Evolutionary conservation across 2,329 filamentous ascomycete species (phyloP).

Genomic region (Grosmannia serpens): DNA sequence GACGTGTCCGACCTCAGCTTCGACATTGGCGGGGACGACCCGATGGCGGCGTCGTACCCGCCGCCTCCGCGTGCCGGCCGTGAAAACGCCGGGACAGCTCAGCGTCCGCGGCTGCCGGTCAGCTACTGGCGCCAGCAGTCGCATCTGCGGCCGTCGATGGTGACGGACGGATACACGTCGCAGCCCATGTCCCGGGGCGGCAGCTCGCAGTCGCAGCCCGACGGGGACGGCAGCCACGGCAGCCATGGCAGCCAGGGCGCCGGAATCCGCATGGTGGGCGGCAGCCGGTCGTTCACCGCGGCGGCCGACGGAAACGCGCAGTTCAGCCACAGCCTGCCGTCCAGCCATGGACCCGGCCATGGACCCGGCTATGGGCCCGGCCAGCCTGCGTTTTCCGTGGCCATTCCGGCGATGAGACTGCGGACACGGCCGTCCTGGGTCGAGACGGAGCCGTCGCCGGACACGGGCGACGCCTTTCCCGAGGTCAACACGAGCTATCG

Average conservation of each 20-base stretch:
- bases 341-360: neutral
- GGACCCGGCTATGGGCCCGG: neutral
- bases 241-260: no score
- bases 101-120: neutral
- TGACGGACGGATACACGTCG: slow-evolving; percentile 30
- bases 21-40: slow-evolving; percentile 9
- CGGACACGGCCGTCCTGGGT: slow-evolving; percentile 24
- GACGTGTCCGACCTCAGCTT: slow-evolving; percentile 13
- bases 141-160: neutral
- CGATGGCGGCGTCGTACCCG: slow-evolving; percentile 13
- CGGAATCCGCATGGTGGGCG: neutral
- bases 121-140: slow-evolving; percentile 2
- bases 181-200: slow-evolving; percentile 38
- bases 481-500: slow-evolving; percentile 21
- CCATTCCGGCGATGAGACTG: slow-evolving; percentile 13
- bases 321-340: neutral
- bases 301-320: neutral
- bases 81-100: neutral
- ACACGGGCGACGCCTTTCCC: slow-evolving; percentile 16
- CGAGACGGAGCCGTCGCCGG: slow-evolving; percentile 32
- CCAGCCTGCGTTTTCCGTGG: neutral
- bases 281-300: neutral
- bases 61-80: neutral
- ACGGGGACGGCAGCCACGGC: neutral
- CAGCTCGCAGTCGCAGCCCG: slow-evolving; percentile 25